These are phyloP conservation scores for Arthonia radiata DNA, from an alignment of 495 filamentous ascomycete species.

Conservation along the genomic window DNA sequence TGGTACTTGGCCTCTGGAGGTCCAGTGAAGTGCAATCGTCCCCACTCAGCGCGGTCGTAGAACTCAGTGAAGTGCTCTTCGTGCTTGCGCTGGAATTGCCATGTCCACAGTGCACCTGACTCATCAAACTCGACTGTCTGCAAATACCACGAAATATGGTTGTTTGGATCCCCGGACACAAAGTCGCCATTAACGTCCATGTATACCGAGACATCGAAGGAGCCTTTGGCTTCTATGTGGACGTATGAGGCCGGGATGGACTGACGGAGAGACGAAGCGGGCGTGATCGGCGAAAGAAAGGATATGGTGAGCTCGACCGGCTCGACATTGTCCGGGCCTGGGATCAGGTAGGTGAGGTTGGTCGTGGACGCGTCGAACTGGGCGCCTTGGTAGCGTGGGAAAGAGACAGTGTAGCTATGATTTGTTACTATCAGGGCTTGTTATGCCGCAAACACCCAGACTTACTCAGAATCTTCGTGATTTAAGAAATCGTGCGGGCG, in stretches of 20 bases:
- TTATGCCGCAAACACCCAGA: no score
- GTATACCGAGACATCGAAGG: slow-evolving; percentile 54
- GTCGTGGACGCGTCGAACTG: slow-evolving; percentile 85
- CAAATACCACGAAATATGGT: slow-evolving; percentile 43
- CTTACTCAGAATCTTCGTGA: slow-evolving; percentile 19
- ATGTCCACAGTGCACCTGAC: slow-evolving; percentile 25
- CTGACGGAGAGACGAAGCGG: slow-evolving; percentile 75
- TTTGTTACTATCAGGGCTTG: slow-evolving; percentile 1
- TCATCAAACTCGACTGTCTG: slow-evolving; percentile 16
- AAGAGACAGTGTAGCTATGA: slow-evolving; percentile 35
- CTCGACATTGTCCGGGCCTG: slow-evolving; percentile 16
- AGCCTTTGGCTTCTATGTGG: slow-evolving; percentile 46
- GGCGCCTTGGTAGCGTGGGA: slow-evolving; percentile 48
- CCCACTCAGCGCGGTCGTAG: slow-evolving; percentile 69
- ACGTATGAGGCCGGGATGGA: slow-evolving; percentile 75
- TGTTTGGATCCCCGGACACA: slow-evolving; percentile 52
- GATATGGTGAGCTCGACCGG: slow-evolving; percentile 42
- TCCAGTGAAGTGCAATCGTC: slow-evolving; percentile 53
- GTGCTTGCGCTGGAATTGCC: slow-evolving; percentile 35
- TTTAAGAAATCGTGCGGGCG: slow-evolving; percentile 59
- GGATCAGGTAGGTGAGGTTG: slow-evolving; percentile 62
- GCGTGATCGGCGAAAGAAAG: slow-evolving; percentile 82
- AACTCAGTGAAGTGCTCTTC: slow-evolving; percentile 55
- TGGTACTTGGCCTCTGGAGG: slow-evolving; percentile 42
- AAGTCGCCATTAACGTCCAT: slow-evolving; percentile 76